phyloP scores from a whole-genome alignment of 2,329 filamentous ascomycete species.

The Clathrospora elynae region DNA sequence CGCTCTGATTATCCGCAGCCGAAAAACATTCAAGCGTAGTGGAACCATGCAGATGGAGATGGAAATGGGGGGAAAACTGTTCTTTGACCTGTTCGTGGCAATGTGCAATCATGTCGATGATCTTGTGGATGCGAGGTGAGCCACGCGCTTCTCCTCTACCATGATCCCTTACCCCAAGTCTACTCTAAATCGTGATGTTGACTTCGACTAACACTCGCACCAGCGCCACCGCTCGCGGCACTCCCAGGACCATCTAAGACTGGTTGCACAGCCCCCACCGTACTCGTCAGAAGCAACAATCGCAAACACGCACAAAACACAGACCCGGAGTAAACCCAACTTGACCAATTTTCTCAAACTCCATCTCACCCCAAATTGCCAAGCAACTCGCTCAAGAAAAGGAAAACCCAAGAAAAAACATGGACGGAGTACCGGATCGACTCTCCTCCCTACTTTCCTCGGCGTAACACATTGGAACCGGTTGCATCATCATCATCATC shows the following conservation, averaged over 20 bases:
- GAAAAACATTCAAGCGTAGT: slow-evolving; percentile 96
- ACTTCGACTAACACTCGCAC: slow-evolving; percentile 15
- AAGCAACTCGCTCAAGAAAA: slow-evolving; percentile 27
- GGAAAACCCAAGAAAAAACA: slow-evolving; percentile 42
- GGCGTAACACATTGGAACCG: slow-evolving; percentile 28
- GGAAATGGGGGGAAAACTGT: slow-evolving; percentile 91
- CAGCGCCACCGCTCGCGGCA: slow-evolving; percentile 30
- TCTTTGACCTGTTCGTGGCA: slow-evolving; percentile 97
- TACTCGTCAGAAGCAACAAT: slow-evolving; percentile 18
- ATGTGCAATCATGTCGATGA: slow-evolving; percentile 99
- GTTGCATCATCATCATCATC: slow-evolving; percentile 26
- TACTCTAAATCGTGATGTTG: slow-evolving; percentile 14
- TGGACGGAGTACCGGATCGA: slow-evolving; percentile 32
- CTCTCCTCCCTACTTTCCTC: slow-evolving; percentile 36
- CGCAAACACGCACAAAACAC: slow-evolving; percentile 25
- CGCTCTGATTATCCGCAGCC: slow-evolving; percentile 94
- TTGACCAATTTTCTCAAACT: slow-evolving; percentile 16
- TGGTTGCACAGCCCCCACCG: slow-evolving; percentile 19
- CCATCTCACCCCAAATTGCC: slow-evolving; percentile 31
- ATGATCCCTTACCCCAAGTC: slow-evolving; percentile 1
- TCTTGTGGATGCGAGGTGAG: slow-evolving; percentile 77
- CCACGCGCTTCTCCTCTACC: slow-evolving; percentile 27
- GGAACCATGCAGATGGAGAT: slow-evolving; percentile 99
- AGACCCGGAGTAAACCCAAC: slow-evolving; percentile 25
- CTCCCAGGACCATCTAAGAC: slow-evolving; percentile 35